A percentile compares a stretch with the other conserved stretches of the same genome.
Evolutionary conservation across 129 eudicot genomes (phyloP).

Genomic region (Rutidosis leptorrhynchoides): DNA sequence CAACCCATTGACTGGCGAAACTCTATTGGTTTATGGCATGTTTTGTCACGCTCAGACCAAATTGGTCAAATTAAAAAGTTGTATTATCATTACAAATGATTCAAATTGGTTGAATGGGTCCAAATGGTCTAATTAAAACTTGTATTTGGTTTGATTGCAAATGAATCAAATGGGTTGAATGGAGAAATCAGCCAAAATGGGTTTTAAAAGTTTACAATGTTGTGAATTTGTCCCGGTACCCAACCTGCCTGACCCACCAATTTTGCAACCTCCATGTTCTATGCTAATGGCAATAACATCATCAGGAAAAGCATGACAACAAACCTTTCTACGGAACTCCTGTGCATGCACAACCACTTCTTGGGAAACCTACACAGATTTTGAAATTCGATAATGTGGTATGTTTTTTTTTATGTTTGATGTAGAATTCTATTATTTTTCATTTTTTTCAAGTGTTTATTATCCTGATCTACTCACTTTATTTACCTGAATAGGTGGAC

Average conservation of each 20-base stretch:
- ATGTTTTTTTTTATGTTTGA: conserved; percentile 21
- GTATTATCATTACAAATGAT: background rate
- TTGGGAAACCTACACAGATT: conserved; percentile 67
- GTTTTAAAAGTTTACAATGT: background rate
- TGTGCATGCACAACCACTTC: conserved; percentile 74
- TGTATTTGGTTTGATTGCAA: background rate
- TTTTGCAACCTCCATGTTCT: background rate
- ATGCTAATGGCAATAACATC: conserved; percentile 8
- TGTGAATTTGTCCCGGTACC: background rate
- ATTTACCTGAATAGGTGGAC: conserved; percentile 49
- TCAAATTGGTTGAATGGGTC: background rate
- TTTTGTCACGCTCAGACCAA: background rate
- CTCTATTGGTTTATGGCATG: background rate
- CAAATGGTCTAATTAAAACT: background rate
- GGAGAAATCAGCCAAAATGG: no score
- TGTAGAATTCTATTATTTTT: background rate
- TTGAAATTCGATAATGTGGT: conserved; percentile 84
- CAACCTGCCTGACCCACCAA: background rate
- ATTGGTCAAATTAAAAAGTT: background rate
- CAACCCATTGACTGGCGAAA: background rate
- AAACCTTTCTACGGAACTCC: conserved; percentile 75
- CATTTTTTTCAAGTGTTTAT: background rate
- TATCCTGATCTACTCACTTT: conserved; percentile 1
- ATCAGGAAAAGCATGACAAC: conserved; percentile 51
- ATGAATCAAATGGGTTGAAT: background rate